Percentiles rank a stretch among this genome's conserved stretches.
phyloP scores from a whole-genome alignment of 331 rosid genomes.

The Cydonia oblonga region DNA sequence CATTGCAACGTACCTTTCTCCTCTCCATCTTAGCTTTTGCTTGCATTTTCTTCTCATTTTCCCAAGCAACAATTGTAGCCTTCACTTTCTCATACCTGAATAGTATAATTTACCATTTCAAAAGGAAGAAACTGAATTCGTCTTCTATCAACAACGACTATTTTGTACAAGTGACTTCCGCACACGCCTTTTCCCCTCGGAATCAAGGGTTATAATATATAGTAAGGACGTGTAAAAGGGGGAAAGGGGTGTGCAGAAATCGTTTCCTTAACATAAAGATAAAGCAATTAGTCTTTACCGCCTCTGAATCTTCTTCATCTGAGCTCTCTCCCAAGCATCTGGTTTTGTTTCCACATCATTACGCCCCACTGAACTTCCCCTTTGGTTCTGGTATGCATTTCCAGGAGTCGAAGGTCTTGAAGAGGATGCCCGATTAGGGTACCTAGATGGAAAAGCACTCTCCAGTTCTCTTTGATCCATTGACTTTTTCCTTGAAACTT shows the following conservation, averaged over 20 bases:
- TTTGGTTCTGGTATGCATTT: constrained; percentile 22
- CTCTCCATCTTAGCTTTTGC: constrained; percentile 41
- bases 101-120: constrained; percentile 4
- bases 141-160: not conserved
- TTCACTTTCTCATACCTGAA: constrained; percentile 48
- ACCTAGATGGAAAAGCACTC: constrained; percentile 16
- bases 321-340: constrained; percentile 44
- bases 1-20: constrained; percentile 26
- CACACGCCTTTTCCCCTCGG: not conserved
- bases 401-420: constrained; percentile 10
- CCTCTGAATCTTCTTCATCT: constrained; percentile 37
- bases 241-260: not conserved
- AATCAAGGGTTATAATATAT: not conserved
- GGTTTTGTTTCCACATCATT: constrained; percentile 24
- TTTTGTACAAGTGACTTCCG: not conserved
- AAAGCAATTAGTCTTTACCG: constrained; percentile 24
- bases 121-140: not conserved
- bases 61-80: constrained; percentile 41
- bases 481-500: constrained; percentile 19
- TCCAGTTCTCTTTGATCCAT: constrained; percentile 22
- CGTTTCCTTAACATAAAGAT: not conserved
- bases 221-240: not conserved
- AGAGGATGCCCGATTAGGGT: constrained; percentile 22
- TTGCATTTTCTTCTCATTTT: constrained; percentile 42
- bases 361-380: constrained; percentile 3